Percentiles rank a stretch among this genome's conserved stretches.
These are phyloP conservation scores for Trifolium subterraneum DNA, from an alignment of 306 rosid genomes.

Conservation along the genomic window DNA sequence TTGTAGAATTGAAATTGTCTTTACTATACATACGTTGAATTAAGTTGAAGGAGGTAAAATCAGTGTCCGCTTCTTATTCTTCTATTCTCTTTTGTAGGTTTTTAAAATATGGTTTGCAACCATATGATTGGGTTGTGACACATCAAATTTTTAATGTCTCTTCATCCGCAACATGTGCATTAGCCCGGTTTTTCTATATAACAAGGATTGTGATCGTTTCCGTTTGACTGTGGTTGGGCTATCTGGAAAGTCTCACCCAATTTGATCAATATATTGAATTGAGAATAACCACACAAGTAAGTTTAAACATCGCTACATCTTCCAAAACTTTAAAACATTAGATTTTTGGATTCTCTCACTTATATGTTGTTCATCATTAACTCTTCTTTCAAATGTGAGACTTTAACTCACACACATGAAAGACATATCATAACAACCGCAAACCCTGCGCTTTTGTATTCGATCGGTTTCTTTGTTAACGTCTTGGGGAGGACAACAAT, in stretches of 20 bases:
- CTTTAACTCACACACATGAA: too few relatives aligned
- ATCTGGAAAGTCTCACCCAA: too few relatives aligned
- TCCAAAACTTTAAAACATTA: too few relatives aligned
- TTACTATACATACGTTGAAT: background rate
- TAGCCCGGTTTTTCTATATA: background rate
- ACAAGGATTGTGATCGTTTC: background rate
- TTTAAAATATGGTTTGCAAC: conserved; percentile 2
- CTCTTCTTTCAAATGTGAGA: too few relatives aligned
- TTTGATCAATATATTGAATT: too few relatives aligned
- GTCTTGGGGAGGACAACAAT: background rate
- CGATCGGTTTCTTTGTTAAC: background rate
- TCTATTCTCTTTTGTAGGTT: background rate
- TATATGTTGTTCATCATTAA: too few relatives aligned
- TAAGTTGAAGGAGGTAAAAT: background rate
- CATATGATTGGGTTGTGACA: background rate
- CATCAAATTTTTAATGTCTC: background rate
- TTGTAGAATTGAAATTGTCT: background rate
- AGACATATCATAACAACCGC: too few relatives aligned
- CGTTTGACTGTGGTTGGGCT: too few relatives aligned
- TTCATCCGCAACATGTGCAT: background rate
- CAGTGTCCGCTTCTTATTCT: background rate
- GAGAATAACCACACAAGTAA: too few relatives aligned
- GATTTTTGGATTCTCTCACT: too few relatives aligned
- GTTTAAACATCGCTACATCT: too few relatives aligned
- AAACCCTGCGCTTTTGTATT: background rate